phyloP scores from a whole-genome alignment of 164 flowering plant genomes.

The Chimonanthus salicifolius region DNA sequence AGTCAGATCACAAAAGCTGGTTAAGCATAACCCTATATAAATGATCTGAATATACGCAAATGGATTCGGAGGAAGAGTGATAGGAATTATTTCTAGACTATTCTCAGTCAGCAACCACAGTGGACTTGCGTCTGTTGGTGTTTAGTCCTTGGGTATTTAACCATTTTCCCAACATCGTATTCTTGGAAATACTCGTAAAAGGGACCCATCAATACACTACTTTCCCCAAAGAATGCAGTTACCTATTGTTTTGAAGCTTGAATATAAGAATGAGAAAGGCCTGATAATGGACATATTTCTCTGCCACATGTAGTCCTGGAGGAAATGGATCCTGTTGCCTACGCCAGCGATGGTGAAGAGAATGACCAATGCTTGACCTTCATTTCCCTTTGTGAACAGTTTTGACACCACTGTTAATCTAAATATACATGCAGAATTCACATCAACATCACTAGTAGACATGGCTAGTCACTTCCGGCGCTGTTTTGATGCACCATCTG shows the following conservation, averaged over 20 bases:
- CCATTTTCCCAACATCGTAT: not conserved
- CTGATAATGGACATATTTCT: not conserved
- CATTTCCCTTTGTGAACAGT: slow-evolving; percentile 4
- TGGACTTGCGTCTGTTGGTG: not conserved
- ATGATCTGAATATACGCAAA: not conserved
- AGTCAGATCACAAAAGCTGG: not conserved
- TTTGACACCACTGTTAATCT: slow-evolving; percentile 30
- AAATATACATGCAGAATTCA: slow-evolving; percentile 10
- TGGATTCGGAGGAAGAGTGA: not conserved
- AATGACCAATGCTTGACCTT: not conserved
- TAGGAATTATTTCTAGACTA: not conserved
- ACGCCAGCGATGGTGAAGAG: not conserved
- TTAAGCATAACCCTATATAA: not conserved
- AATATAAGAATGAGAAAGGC: not conserved
- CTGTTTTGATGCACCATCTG: slow-evolving; percentile 14
- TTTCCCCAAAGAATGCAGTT: slow-evolving; percentile 4
- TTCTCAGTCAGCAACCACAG: not conserved
- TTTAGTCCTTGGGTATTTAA: too few relatives aligned
- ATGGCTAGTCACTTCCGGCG: slow-evolving; percentile 59
- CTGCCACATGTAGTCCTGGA: not conserved
- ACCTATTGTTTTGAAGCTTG: not conserved
- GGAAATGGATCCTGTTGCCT: not conserved
- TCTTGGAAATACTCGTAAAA: not conserved
- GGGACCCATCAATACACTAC: not conserved
- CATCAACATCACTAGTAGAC: slow-evolving; percentile 8